Percentiles rank a stretch among this genome's conserved stretches.
Evolutionary conservation across 805 yeast species (phyloP).

Genomic region (Tetrapisispora pingtungensis): DNA sequence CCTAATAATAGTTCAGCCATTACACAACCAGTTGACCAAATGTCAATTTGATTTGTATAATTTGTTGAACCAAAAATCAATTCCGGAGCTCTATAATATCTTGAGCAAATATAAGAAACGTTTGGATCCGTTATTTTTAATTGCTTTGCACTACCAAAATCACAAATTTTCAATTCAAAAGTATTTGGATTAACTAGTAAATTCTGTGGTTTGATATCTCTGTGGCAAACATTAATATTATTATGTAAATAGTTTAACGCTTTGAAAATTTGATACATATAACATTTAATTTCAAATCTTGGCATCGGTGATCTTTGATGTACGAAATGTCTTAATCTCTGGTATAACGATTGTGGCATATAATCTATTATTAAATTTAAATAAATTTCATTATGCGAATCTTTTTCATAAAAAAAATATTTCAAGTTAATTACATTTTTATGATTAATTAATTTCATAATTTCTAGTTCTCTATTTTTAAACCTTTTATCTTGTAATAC

Average conservation of each 20-base stretch:
- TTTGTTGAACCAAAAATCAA: constrained; percentile 94
- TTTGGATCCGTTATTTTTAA: constrained; percentile 86
- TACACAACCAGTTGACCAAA: constrained; percentile 97
- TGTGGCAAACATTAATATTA: constrained; percentile 71
- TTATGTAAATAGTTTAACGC: constrained; percentile 71
- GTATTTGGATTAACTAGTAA: constrained; percentile 73
- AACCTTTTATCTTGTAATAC: constrained; percentile 94
- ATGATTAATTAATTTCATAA: constrained; percentile 84
- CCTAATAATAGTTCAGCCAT: constrained; percentile 95
- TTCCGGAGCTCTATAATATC: constrained; percentile 97
- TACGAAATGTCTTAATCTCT: constrained; percentile 79
- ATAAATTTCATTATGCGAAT: constrained; percentile 46
- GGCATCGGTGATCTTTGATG: constrained; percentile 76
- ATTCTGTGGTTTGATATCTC: constrained; percentile 94
- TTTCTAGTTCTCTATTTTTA: constrained; percentile 89
- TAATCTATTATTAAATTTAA: constrained; percentile 82
- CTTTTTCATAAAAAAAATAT: constrained; percentile 81
- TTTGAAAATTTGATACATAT: constrained; percentile 69
- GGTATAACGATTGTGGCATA: constrained; percentile 92
- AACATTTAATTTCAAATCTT: constrained; percentile 72
- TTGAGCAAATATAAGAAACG: constrained; percentile 90
- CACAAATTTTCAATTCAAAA: constrained; percentile 85
- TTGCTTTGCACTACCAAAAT: constrained; percentile 91
- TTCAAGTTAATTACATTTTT: constrained; percentile 78
- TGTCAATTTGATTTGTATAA: constrained; percentile 91